Evolutionary conservation across 371 early-diverging fungal species (phyloP), one percentile per base, ranked within the genome.

Genomic region (Mucor racemosus): DNA sequence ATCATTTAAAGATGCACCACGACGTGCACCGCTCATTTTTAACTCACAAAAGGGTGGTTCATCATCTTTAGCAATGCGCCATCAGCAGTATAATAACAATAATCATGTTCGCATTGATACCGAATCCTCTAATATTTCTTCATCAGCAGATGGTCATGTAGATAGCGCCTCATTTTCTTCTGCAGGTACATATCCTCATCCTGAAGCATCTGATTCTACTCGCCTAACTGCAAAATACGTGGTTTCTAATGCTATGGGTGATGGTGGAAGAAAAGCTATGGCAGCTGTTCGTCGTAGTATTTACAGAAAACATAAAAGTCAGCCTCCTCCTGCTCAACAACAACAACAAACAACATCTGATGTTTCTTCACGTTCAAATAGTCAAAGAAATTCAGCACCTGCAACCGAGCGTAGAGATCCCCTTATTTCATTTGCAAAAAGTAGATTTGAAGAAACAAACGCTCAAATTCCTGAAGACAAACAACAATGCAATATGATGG

Each of bases 231-330:
- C 53, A 21, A 65, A 31, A 41, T 40, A 57, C 1, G 62, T 60
- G 17, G 60, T 57, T n/a, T 36, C 62, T 38, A 56, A 58, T 21
- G 33, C 53, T 11, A 54, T 69, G 36, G 26, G 26, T 26, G 26
- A 69, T 39, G 36, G 63, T 17, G 68, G 68, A 10, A 38, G 63
- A 4, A 64, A 69, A 17, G 61, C 65, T 4, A 61, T 71, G 42
- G 66, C 62, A 26, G 66, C 71, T 31, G 63, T 71, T 6, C 71
- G 71, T 15, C 62, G 62, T 36, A 71, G 71, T 38, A 71, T 71
- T 10, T 71, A 71, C 19, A 42, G 66, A 42, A 71, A 66, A 34
- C 66, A 62, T 14, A 68, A 50, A n/a, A 68, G 57, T 7, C 67
- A 58, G 19, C 48, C 62, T n/a, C 57, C 67, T 9, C 39, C 60